Conservation (phyloP, 768 basidiomycete species). For the Ramaria sp. region DNA sequence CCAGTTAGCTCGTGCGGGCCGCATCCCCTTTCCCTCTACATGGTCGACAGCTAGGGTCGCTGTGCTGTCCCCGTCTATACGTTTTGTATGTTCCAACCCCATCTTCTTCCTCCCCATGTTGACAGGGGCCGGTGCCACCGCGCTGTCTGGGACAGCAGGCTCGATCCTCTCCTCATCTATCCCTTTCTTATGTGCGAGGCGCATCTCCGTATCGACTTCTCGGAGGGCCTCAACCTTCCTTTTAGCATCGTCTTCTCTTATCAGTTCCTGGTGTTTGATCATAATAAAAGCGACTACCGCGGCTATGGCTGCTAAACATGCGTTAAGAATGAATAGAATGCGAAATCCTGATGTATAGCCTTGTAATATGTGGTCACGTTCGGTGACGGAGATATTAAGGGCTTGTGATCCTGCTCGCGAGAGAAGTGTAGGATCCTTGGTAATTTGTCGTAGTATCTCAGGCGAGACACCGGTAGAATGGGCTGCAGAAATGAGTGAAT, state of each 20-base stretch:
- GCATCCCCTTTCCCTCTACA: too few relatives aligned
- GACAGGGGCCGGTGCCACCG: too few relatives aligned
- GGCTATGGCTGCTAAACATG: constrained; percentile 40
- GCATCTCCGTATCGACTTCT: constrained; percentile 7
- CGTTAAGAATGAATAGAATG: constrained; percentile 50
- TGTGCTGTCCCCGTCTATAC: too few relatives aligned
- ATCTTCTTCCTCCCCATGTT: too few relatives aligned
- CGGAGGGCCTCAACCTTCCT: constrained; percentile 26
- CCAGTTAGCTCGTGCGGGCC: too few relatives aligned
- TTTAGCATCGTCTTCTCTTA: constrained; percentile 41
- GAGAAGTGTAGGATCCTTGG: constrained; percentile 37
- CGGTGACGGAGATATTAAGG: constrained; percentile 25
- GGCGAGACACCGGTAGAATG: constrained; percentile 25
- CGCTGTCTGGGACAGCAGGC: too few relatives aligned
- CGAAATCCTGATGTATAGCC: constrained; percentile 50
- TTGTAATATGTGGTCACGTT: constrained; percentile 31
- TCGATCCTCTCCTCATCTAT: too few relatives aligned
- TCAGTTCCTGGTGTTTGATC: constrained; percentile 52
- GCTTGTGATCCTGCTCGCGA: constrained; percentile 2
- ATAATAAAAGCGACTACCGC: constrained; percentile 45
- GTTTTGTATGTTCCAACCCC: too few relatives aligned
- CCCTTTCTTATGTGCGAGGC: not conserved
- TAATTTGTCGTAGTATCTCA: constrained; percentile 29
- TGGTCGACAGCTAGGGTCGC: too few relatives aligned
- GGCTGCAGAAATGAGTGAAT: constrained; percentile 35